Evolutionary conservation across 192 early-diverging fungal genomes (phyloP).

Genomic region (Kappamyces sp.): DNA sequence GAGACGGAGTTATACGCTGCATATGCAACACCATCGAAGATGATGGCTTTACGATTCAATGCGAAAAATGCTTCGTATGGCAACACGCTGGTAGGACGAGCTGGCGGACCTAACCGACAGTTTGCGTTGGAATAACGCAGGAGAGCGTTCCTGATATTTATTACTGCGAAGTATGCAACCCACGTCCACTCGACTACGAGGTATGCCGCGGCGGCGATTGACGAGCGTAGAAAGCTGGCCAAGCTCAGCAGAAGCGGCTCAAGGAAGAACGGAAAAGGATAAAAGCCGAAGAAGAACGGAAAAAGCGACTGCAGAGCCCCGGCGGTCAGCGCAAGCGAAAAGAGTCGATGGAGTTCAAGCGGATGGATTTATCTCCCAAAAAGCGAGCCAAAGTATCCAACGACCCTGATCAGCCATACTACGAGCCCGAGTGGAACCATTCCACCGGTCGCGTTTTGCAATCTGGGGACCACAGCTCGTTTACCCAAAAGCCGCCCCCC

Average conservation of each 20-base stretch:
- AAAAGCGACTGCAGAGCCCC: constrained; percentile 8
- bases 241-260: constrained; percentile 3
- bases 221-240: constrained; percentile 1
- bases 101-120: neutral
- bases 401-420: no score
- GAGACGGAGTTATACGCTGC: constrained; percentile 91
- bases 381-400: no score
- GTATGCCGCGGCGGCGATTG: constrained; percentile 10
- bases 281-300: constrained; percentile 14
- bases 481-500: no score
- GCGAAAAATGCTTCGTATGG: constrained; percentile 91
- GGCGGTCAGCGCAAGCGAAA: neutral
- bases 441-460: no score
- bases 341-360: neutral
- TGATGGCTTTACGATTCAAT: constrained; percentile 97
- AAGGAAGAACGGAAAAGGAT: constrained; percentile 16
- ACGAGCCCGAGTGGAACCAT: no score
- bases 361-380: no score
- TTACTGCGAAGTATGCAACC: constrained; percentile 78
- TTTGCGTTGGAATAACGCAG: constrained; percentile 69
- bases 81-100: constrained; percentile 61
- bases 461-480: no score
- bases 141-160: constrained; percentile 79
- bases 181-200: constrained; percentile 51
- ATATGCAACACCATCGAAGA: constrained; percentile 86